Conservation (phyloP, 208 protist species). For the Crithidia brevicula region DNA sequence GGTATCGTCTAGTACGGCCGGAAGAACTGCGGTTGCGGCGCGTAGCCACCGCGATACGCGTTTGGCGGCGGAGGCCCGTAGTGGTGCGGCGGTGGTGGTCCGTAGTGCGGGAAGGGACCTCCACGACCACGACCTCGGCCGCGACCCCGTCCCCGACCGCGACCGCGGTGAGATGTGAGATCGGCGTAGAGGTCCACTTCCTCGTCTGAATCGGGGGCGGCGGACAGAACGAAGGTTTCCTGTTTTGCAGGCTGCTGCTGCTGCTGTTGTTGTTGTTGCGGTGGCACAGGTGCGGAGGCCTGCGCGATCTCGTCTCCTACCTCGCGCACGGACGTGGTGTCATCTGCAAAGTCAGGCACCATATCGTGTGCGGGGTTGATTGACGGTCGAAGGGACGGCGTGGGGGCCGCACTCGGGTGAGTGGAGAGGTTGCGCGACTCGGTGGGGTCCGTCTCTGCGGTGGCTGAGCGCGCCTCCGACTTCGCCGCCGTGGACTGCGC, state of each 20-base stretch:
- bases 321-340: constrained; percentile 8
- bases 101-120: constrained; percentile 16
- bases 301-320: constrained; percentile 3
- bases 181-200: constrained; percentile 78
- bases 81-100: constrained; percentile 11
- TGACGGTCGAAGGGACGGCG: constrained; percentile 27
- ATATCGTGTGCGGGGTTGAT: constrained; percentile 5
- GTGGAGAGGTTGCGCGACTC: constrained; percentile 31
- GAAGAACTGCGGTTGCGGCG: constrained; percentile 20
- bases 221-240: constrained; percentile 40
- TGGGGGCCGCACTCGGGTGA: constrained; percentile 18
- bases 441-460: constrained; percentile 16
- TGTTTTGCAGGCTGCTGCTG: constrained; percentile 30
- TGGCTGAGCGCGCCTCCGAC: not conserved
- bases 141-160: constrained; percentile 30
- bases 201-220: constrained; percentile 32
- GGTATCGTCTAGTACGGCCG: constrained; percentile 17
- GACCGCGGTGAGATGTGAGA: constrained; percentile 30
- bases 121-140: constrained; percentile 27
- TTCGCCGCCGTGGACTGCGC: not conserved
- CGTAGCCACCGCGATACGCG: constrained; percentile 33
- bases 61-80: constrained; percentile 13
- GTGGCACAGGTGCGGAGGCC: not conserved
- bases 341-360: constrained; percentile 10
- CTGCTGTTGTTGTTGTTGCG: constrained; percentile 2